Percentiles rank a stretch among this genome's conserved stretches.
Conservation (phyloP, 495 filamentous ascomycete genomes). For the Melanomma pulvis-pyrius region DNA sequence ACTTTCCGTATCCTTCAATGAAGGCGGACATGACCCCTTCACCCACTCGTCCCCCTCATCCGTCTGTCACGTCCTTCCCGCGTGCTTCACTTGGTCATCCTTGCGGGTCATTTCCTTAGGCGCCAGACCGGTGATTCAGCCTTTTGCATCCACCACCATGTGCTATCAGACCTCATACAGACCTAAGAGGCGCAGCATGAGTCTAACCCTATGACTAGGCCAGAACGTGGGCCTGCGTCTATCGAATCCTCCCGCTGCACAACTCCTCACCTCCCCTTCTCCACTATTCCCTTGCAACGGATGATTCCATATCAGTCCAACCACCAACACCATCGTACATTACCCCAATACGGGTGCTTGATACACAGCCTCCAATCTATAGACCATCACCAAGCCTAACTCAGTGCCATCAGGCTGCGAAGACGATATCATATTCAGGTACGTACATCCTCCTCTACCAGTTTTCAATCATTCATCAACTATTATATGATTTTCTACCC, state of each 20-base stretch:
- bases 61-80: constrained; percentile 1
- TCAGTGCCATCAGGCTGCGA: neutral
- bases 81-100: neutral
- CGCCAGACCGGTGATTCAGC: constrained; percentile 22
- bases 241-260: constrained; percentile 5
- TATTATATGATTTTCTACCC: neutral
- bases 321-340: neutral
- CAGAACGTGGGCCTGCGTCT: constrained; percentile 15
- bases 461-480: neutral
- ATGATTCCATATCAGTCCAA: neutral
- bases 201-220: constrained; percentile 16
- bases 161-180: neutral
- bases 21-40: neutral
- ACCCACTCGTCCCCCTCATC: neutral
- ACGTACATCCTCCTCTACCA: neutral
- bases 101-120: constrained; percentile 8
- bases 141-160: constrained; percentile 2
- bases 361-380: neutral
- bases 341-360: neutral
- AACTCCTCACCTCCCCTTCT: neutral
- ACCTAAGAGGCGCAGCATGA: constrained; percentile 17
- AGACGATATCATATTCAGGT: neutral
- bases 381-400: neutral
- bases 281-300: neutral
- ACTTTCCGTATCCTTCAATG: neutral